Evolutionary conservation across 352 stramenopile species (phyloP), one percentile per base, ranked within the genome.

Genomic region (Globisporangium acanthophoron): DNA sequence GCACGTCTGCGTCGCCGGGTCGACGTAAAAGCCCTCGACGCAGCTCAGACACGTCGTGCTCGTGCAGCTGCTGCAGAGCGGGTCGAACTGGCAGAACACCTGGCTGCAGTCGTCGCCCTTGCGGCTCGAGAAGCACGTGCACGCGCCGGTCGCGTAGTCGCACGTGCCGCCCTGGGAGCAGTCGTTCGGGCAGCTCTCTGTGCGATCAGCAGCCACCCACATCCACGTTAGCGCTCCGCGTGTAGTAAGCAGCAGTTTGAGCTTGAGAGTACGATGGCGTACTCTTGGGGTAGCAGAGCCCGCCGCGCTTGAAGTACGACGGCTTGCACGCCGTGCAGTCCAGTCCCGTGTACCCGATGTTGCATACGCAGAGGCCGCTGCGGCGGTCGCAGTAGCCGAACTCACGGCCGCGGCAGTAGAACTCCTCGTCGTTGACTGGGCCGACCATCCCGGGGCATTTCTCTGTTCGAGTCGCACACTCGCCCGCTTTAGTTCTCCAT

Each of bases 351-450:
- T 98, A 98, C 3, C 96, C 96, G 43, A 88, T 69, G 56, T 97
- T 97, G 66, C 96, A 98, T 35, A 96, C 93, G 61, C 96, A 98
- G 1, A 92, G 80, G 0, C 96, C 94, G 37, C 69, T 97, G 45
- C 90, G 84, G 35, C 89, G 82, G 70, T 99, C 96, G 67, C 96
- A 99, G 67, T 96, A 98, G 27, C 96, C 95, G 65, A 95, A 96
- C 54, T 96, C 81, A 50, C 89, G 85, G 20, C 85, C 79, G 27
- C 62, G 64, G 64, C 96, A 99, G 69, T 97, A 98, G 73, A 92
- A 98, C 64, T 94, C 85, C 12, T 83, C 72, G 52, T 97, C 82
- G 29, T 78, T 76, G 44, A 95, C 72, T 5, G 94, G 93, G 2
- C 96, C 94, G 51, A 92, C 74, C 85, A 94, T 94, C 3, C 80